Evolutionary conservation across 495 filamentous ascomycete species (phyloP).

Genomic region (Aspergillus wentii): DNA sequence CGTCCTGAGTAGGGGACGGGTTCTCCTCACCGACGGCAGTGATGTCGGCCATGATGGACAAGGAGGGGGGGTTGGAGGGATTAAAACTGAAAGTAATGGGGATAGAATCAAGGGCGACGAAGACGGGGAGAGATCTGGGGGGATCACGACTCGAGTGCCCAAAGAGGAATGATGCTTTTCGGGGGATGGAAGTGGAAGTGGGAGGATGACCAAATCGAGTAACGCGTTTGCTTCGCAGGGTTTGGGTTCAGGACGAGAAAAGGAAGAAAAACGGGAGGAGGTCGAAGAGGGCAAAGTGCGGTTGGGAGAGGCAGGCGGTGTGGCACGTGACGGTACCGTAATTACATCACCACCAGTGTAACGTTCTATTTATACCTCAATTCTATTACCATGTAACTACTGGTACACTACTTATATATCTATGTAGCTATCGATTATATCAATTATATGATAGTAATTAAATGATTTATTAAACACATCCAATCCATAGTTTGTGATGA

Average conservation of each 20-base stretch:
- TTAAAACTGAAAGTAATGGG: constrained; percentile 6
- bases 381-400: too few relatives aligned
- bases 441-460: too few relatives aligned
- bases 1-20: constrained; percentile 46
- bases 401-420: too few relatives aligned
- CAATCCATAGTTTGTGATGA: too few relatives aligned
- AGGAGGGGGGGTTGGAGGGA: constrained; percentile 2
- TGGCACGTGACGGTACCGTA: too few relatives aligned
- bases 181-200: too few relatives aligned
- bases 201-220: constrained; percentile 47
- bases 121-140: constrained; percentile 18
- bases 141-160: constrained; percentile 24
- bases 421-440: too few relatives aligned
- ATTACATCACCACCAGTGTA: too few relatives aligned
- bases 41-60: constrained; percentile 39
- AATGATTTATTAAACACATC: too few relatives aligned
- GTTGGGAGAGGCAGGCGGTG: constrained; percentile 37
- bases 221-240: constrained; percentile 48
- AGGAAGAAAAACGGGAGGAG: constrained; percentile 31
- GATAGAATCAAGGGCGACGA: constrained; percentile 8
- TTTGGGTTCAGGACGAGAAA: constrained; percentile 28
- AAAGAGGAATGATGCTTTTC: constrained; percentile 46
- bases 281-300: constrained; percentile 40
- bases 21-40: constrained; percentile 43
- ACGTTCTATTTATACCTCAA: too few relatives aligned